These are phyloP conservation scores for Beauveria caledonica DNA, from an alignment of 2,329 filamentous ascomycete species.

Conservation along the genomic window DNA sequence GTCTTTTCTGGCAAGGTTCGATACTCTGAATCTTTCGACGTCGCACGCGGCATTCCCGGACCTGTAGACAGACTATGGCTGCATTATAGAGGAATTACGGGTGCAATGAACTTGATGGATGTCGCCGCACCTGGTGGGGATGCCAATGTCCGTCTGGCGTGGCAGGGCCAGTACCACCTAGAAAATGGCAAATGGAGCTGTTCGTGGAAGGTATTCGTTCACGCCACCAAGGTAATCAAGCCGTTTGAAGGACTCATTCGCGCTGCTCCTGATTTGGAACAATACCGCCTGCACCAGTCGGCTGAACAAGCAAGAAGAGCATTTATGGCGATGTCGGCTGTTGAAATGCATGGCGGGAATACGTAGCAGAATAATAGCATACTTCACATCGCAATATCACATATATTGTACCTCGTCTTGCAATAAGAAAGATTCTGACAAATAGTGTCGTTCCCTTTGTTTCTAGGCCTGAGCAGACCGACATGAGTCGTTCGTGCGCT, in stretches of 20 bases:
- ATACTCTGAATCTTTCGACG: not conserved
- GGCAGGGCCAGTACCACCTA: not conserved
- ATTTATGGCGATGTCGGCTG: not conserved
- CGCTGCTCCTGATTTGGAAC: not conserved
- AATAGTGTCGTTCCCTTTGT: not conserved
- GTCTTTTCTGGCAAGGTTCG: not conserved
- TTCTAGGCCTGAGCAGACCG: not conserved
- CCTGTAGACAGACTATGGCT: not conserved
- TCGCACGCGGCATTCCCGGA: not conserved
- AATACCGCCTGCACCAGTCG: not conserved
- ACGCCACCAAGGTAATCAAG: not conserved
- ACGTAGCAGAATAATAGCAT: not conserved
- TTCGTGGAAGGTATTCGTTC: not conserved
- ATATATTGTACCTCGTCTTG: not conserved
- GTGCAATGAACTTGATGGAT: not conserved
- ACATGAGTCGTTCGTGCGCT: not conserved
- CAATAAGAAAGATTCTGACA: not conserved
- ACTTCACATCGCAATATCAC: too few relatives aligned
- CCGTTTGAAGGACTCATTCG: not conserved
- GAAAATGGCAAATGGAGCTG: not conserved
- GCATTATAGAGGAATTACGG: not conserved
- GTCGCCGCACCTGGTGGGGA: not conserved
- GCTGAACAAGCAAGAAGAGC: not conserved
- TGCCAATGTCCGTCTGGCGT: not conserved
- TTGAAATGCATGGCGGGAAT: not conserved